Evolutionary conservation across 2,329 filamentous ascomycete genomes (phyloP), one percentile per base, ranked within the genome.

Genomic region (Lecanicillium sp.): DNA sequence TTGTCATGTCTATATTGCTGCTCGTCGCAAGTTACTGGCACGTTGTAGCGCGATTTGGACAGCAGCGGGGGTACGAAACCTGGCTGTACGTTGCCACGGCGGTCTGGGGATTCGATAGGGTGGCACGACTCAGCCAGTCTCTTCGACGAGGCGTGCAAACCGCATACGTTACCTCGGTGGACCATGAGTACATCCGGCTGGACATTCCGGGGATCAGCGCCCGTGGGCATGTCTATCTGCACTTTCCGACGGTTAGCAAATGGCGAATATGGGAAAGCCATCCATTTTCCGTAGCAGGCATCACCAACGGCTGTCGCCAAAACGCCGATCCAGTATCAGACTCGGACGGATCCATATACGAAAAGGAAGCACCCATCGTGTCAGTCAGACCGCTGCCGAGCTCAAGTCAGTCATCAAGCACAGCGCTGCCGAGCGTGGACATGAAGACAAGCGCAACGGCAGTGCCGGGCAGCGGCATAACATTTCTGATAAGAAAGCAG

Each of bases 11-110:
- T 1, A 52, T 65, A 9, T 42, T 71, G 3, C 47, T 58, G 9
- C 38, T 72, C 4, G 55, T 62, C 3, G 67, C 64, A 8, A 62
- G 54, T 29, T 69, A 56, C 50, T 62, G 59, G 27, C 66, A 71
- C 44, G 58, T 68, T 37, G 48, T 55, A 4, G 40, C 49, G 10
- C 46, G 51, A 2, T 66, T 61, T 42, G 43, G 46, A 4, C 51
- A 59, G 35, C 53, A 61, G 31, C 70, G 63, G 56, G 68, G 67
- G 2, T 65, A 73, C 43, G 67, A 56, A 43, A 51, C 44, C 12
- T 57, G 51, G 52, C 33, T 57, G 6, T 48, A 48, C 33, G 46
- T 54, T 29, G 37, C 53, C 27, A 37, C 49, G 7, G 49, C 44
- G 13, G 33, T 56, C 13, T 56, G 52, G 54, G 46, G 39, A 4